A percentile compares a stretch with the other conserved stretches of the same genome.
Evolutionary conservation across 805 yeast genomes (phyloP).

Genomic region (Myxozyma nipponensis): DNA sequence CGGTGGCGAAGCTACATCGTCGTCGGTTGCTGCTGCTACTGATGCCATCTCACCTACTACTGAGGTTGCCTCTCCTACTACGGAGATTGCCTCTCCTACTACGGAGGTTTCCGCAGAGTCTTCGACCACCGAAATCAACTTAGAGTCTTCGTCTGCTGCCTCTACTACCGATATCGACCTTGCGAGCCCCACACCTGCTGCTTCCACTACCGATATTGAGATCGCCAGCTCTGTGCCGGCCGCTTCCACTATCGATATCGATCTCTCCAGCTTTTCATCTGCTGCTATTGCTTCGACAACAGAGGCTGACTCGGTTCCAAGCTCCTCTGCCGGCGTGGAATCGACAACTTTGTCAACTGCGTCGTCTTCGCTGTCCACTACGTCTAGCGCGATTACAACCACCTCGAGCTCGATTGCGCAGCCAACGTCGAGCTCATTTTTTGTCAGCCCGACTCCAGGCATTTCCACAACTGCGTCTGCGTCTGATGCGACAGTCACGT

Average conservation of each 20-base stretch:
- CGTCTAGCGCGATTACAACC: conserved; percentile 31
- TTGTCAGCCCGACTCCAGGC: conserved; percentile 3
- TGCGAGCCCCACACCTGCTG: conserved; percentile 20
- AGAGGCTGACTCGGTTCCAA: not conserved
- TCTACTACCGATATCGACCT: conserved; percentile 28
- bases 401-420: not conserved
- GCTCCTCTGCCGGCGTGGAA: conserved; percentile 7
- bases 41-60: not conserved
- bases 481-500: conserved; percentile 20
- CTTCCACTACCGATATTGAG: conserved; percentile 3
- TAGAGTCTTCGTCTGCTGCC: not conserved
- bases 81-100: not conserved
- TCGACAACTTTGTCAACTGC: not conserved
- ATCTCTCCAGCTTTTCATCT: conserved; percentile 7
- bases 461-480: conserved; percentile 1
- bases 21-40: not conserved
- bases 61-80: not conserved
- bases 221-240: conserved; percentile 19
- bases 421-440: not conserved
- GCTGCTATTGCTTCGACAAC: not conserved
- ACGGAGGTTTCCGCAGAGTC: not conserved
- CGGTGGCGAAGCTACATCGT: not conserved
- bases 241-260: conserved; percentile 3
- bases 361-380: conserved; percentile 25
- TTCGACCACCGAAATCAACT: not conserved